Evolutionary conservation across 2,329 filamentous ascomycete species (phyloP).

Genomic region (Domatiomyces globalis): DNA sequence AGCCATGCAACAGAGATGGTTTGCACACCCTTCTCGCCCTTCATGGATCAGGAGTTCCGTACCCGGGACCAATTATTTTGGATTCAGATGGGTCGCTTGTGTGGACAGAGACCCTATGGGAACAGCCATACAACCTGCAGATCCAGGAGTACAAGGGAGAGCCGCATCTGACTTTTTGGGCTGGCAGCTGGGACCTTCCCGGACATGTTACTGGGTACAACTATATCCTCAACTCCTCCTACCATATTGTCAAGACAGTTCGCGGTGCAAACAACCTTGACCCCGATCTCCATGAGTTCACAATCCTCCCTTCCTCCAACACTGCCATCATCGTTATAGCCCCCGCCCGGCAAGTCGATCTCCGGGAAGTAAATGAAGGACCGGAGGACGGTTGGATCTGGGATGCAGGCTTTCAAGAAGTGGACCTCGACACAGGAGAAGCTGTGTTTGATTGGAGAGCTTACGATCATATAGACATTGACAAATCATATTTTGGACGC

Average conservation of each 20-base stretch:
- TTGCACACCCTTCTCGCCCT: conserved; percentile 1
- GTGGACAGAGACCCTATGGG: conserved; percentile 18
- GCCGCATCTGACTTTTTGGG: conserved; percentile 35
- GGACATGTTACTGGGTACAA: conserved; percentile 34
- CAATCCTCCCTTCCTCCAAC: conserved; percentile 1
- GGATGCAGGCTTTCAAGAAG: conserved; percentile 32
- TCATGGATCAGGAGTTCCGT: conserved; percentile 1
- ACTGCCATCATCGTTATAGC: conserved; percentile 9
- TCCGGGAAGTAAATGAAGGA: conserved; percentile 1
- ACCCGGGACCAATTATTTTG: conserved; percentile 20
- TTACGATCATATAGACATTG: conserved; percentile 27
- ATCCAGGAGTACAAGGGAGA: conserved; percentile 31
- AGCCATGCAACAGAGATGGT: not conserved
- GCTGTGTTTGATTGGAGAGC: conserved; percentile 35
- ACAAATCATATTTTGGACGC: conserved; percentile 4
- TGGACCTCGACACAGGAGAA: conserved; percentile 30
- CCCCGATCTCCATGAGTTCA: conserved; percentile 10
- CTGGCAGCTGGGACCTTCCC: conserved; percentile 29
- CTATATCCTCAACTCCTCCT: conserved; percentile 23
- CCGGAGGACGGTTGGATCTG: conserved; percentile 23
- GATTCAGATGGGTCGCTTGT: conserved; percentile 20
- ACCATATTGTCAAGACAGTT: not conserved
- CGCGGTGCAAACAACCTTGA: not conserved
- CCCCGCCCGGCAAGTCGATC: conserved; percentile 2
- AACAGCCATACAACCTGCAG: conserved; percentile 26